Conservation (phyloP, 2,329 filamentous ascomycete species). For the Nigrograna mackinnonii region DNA sequence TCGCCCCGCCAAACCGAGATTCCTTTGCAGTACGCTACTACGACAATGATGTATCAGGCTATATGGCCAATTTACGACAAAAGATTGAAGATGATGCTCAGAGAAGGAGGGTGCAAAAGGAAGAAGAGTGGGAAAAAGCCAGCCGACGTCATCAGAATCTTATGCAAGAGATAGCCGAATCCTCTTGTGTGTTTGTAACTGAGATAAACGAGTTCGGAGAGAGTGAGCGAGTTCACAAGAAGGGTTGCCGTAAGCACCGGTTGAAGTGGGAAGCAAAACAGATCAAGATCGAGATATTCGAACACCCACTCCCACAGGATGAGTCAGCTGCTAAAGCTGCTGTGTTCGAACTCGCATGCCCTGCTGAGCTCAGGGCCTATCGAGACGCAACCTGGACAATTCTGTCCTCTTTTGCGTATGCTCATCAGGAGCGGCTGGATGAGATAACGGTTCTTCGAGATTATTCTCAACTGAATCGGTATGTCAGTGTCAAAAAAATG, state of each 20-base stretch:
- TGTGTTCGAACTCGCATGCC: slow-evolving; percentile 57
- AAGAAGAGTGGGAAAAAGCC: slow-evolving; percentile 41
- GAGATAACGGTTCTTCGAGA: slow-evolving; percentile 24
- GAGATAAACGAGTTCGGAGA: slow-evolving; percentile 8
- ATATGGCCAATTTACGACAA: slow-evolving; percentile 32
- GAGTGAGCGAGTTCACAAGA: slow-evolving; percentile 11
- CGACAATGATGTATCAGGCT: slow-evolving; percentile 26
- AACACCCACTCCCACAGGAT: slow-evolving; percentile 53
- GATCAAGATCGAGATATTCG: slow-evolving; percentile 52
- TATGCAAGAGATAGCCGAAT: slow-evolving; percentile 33
- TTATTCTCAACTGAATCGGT: slow-evolving; percentile 36
- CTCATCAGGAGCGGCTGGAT: slow-evolving; percentile 3
- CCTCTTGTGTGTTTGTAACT: slow-evolving; percentile 33
- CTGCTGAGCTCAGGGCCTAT: slow-evolving; percentile 52
- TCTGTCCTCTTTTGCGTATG: slow-evolving; percentile 39
- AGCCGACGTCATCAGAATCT: slow-evolving; percentile 43
- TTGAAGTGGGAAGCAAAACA: slow-evolving; percentile 37
- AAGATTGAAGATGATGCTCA: slow-evolving; percentile 40
- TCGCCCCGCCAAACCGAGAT: slow-evolving; percentile 46
- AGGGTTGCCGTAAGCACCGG: slow-evolving; percentile 50
- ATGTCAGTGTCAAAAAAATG: slow-evolving; percentile 10
- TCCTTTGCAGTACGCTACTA: slow-evolving; percentile 56
- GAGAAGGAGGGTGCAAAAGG: slow-evolving; percentile 34
- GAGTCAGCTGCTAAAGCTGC: slow-evolving; percentile 44
- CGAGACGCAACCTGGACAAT: slow-evolving; percentile 58